These are phyloP conservation scores for Remersonia thermophila DNA, from an alignment of 2,329 filamentous ascomycete species.

Conservation along the genomic window DNA sequence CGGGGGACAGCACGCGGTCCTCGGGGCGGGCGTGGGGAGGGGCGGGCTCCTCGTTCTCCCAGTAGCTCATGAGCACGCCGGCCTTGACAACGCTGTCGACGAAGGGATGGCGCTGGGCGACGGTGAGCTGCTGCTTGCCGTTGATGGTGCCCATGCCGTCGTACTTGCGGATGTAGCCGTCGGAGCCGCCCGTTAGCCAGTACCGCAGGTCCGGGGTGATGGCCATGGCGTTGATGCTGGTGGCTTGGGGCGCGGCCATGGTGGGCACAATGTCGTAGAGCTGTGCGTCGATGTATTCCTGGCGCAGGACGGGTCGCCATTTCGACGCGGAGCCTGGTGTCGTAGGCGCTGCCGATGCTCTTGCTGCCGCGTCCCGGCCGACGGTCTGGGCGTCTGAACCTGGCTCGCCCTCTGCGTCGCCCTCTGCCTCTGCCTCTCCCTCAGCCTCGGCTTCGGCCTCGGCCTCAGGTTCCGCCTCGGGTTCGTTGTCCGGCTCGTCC, in stretches of 20 bases:
- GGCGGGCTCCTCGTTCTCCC: slow-evolving; percentile 84
- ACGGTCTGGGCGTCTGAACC: slow-evolving; percentile 4
- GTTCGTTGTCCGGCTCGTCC: slow-evolving; percentile 19
- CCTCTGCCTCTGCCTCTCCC: slow-evolving; percentile 9
- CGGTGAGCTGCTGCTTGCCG: slow-evolving; percentile 82
- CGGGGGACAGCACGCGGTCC: slow-evolving; percentile 64
- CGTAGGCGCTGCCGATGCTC: slow-evolving; percentile 22
- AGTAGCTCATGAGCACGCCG: slow-evolving; percentile 88
- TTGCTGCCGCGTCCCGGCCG: slow-evolving; percentile 7
- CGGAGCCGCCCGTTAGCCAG: slow-evolving; percentile 86
- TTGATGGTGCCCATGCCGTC: slow-evolving; percentile 94
- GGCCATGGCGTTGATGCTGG: slow-evolving; percentile 84
- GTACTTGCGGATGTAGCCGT: slow-evolving; percentile 94
- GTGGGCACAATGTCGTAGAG: slow-evolving; percentile 94
- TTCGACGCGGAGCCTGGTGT: slow-evolving; percentile 22
- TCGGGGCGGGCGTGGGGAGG: slow-evolving; percentile 31
- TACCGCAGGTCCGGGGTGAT: slow-evolving; percentile 90
- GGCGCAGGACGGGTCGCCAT: slow-evolving; percentile 51
- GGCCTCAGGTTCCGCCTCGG: slow-evolving; percentile 12
- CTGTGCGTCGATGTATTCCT: slow-evolving; percentile 65
- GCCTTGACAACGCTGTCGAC: slow-evolving; percentile 96
- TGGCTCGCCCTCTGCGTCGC: slow-evolving; percentile 23
- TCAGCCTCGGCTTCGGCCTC: slow-evolving; percentile 13
- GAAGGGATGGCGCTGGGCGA: slow-evolving; percentile 91
- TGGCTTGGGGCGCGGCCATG: slow-evolving; percentile 90